These are phyloP conservation scores for Ophiocordyceps camponoti-leonardi DNA, from an alignment of 2,329 filamentous ascomycete species.

Conservation along the genomic window DNA sequence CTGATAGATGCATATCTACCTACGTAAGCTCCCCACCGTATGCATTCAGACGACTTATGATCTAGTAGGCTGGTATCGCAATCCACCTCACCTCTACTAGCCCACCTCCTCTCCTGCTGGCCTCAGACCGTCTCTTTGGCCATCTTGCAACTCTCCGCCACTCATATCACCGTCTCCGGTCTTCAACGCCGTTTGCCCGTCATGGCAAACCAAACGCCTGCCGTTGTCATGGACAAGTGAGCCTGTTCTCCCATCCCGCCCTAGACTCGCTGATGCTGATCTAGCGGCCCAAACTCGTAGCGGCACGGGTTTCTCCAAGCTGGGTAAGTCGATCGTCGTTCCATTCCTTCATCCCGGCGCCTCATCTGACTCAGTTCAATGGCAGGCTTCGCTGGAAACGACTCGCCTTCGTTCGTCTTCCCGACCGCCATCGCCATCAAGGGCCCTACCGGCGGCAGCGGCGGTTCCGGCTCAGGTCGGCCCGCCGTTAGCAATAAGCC, in stretches of 20 bases:
- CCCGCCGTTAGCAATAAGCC: constrained; percentile 89
- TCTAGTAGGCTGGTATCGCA: background rate
- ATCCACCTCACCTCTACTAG: background rate
- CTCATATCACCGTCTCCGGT: background rate
- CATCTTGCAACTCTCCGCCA: background rate
- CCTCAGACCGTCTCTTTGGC: background rate
- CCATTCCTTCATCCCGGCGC: background rate
- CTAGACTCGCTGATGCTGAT: constrained; percentile 8
- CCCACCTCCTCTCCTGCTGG: background rate
- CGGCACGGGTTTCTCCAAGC: constrained; percentile 98
- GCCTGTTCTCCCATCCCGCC: constrained; percentile 31
- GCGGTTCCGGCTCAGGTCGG: constrained; percentile 68
- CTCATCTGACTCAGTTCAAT: constrained; percentile 8
- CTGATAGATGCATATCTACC: background rate
- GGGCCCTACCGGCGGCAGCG: constrained; percentile 46
- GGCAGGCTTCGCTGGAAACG: constrained; percentile 92
- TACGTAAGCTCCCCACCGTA: background rate
- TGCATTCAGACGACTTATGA: no score
- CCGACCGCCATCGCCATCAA: constrained; percentile 97
- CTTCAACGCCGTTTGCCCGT: constrained; percentile 3
- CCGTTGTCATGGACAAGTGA: constrained; percentile 99
- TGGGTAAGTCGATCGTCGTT: constrained; percentile 45
- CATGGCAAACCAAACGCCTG: constrained; percentile 97
- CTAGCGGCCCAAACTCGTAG: constrained; percentile 25
- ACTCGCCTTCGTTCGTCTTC: constrained; percentile 97